Evolutionary conservation across 495 filamentous ascomycete species (phyloP), one percentile per base, ranked within the genome.

Genomic region (Parathielavia appendiculata): DNA sequence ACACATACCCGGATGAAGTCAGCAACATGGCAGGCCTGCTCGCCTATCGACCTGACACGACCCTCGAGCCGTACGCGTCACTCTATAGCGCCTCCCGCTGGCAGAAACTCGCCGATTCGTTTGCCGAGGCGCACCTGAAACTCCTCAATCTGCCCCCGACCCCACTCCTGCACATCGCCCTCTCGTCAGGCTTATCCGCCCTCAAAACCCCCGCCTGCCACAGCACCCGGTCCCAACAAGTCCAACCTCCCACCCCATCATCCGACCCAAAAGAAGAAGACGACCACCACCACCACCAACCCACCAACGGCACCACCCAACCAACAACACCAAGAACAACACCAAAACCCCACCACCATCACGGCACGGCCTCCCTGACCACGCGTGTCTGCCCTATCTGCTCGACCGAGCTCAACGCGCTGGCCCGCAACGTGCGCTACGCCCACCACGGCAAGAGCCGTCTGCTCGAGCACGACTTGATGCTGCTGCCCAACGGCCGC

Each of bases 201-300:
- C 86, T 98, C 48, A 98, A 98, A 67, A 97, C 95, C 4, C 95
- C 93, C 1, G 83, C 91, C 12, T 98, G 93, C 71, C 92, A 98
- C 76, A 89, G 87, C 11, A 58, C 26, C 41, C 46, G 26, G 46
- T 5, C 22, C 1, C 44, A 57, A 36, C 32, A 17, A 38, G 14
- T 9, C 44, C 22, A 19, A 39, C 17, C 17, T 80, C 79, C 67
- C 73, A 51, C 40, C 22, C 48, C 44, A 36, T 20, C 41, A 53
- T 17, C 40, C 46, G 16, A 55, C 22, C 40, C 48, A 30, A 2
- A 30, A 30, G 26, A 6, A 30, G 26, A 30, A 30, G 26, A 52
- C 4, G 56, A 60, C 53, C 58, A 64, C 36, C 17, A n/a, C 14
- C 26, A 41, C 30, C 23, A 26, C 40, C 30, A 40, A 55, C 60